Evolutionary conservation across 345 rosid species (phyloP).

Genomic region (Populus nigra): DNA sequence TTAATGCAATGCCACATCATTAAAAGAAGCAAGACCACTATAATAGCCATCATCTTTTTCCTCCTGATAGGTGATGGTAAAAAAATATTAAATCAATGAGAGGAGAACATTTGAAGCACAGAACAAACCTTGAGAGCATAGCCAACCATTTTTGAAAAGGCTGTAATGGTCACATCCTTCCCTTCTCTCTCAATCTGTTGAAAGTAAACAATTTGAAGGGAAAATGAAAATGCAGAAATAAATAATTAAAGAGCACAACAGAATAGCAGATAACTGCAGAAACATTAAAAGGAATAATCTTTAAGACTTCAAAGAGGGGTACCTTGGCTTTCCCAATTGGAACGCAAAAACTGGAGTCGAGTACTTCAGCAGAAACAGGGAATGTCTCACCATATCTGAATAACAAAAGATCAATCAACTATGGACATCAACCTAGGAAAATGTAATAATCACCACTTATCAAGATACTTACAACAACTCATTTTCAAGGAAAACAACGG

Average conservation of each 20-base stretch:
- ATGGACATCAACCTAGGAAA: neutral
- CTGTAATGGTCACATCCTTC: conserved; percentile 76
- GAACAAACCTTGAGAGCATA: conserved; percentile 70
- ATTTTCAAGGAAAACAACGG: conserved; percentile 93
- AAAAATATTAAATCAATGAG: neutral
- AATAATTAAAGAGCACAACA: neutral
- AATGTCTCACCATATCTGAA: conserved; percentile 87
- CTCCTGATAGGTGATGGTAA: neutral
- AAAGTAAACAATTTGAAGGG: conserved; percentile 2
- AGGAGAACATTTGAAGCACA: neutral
- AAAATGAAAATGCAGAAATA: neutral
- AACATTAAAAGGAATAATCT: conserved; percentile 7
- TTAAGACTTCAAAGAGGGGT: conserved; percentile 1
- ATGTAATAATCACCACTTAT: neutral
- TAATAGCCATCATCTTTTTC: neutral
- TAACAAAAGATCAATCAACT: conserved; percentile 10
- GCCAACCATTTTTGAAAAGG: conserved; percentile 90
- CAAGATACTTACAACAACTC: conserved; percentile 70
- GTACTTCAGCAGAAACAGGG: conserved; percentile 82
- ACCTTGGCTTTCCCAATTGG: conserved; percentile 98
- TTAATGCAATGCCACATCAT: neutral
- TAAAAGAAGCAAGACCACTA: neutral
- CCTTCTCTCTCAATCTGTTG: conserved; percentile 88
- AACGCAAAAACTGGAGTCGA: conserved; percentile 89
- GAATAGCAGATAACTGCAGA: neutral